These are phyloP conservation scores for Graphiopsis chlorocephala DNA, from an alignment of 2,329 filamentous ascomycete genomes.

Conservation along the genomic window DNA sequence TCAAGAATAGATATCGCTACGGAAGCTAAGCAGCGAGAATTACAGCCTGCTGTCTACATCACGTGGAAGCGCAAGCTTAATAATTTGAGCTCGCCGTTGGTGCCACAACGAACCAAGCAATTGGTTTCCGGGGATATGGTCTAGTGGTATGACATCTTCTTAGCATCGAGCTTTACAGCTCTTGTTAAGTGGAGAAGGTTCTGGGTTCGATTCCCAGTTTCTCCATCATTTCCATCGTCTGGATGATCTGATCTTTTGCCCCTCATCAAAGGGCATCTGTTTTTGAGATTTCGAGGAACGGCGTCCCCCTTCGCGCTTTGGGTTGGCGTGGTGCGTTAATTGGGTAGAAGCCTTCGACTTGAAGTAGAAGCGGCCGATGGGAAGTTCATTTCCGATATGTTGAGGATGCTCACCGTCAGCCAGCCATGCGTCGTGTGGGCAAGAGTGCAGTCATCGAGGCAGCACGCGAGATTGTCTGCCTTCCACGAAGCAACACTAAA, in stretches of 20 bases:
- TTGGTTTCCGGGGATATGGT: constrained; percentile 12
- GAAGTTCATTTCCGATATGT: too few species aligned
- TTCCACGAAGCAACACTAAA: neutral
- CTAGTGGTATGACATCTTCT: constrained; percentile 17
- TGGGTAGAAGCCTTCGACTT: neutral
- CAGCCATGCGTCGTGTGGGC: too few species aligned
- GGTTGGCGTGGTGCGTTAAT: neutral
- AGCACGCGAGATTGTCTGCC: too few species aligned
- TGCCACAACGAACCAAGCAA: neutral
- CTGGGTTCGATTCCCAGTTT: constrained; percentile 14
- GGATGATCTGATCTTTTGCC: neutral
- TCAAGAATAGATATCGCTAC: neutral
- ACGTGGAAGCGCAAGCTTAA: neutral
- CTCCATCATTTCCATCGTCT: neutral
- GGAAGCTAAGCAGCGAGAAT: neutral
- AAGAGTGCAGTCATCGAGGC: too few species aligned
- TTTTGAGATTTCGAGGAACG: neutral
- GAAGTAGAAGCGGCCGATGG: too few species aligned
- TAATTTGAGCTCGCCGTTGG: too few species aligned
- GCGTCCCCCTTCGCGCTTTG: neutral
- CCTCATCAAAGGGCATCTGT: neutral
- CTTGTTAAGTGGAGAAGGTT: constrained; percentile 16
- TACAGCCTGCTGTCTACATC: too few species aligned
- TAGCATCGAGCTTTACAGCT: constrained; percentile 4
- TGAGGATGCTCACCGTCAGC: too few species aligned